A percentile compares a stretch with the other conserved stretches of the same genome.
Evolutionary conservation across 495 filamentous ascomycete genomes (phyloP).

Genomic region (Sordaria brevicollis): DNA sequence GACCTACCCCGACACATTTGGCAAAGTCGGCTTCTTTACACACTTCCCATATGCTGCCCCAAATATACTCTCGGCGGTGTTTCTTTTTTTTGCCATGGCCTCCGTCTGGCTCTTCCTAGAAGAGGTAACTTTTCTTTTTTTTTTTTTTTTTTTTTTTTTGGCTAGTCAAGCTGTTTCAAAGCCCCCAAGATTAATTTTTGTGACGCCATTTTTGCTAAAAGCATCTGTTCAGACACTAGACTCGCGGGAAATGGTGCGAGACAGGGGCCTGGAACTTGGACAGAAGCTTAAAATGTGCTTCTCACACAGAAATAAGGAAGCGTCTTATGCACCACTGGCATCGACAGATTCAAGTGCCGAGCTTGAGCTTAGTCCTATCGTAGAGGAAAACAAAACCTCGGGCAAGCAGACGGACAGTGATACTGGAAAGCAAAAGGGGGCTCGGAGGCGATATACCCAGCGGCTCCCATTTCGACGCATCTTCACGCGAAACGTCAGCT

Average conservation of each 20-base stretch:
- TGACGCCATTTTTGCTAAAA: conserved; percentile 10
- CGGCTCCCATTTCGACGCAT: conserved; percentile 60
- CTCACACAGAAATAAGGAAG: background rate
- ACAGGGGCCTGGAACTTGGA: conserved; percentile 36
- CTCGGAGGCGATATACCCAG: conserved; percentile 23
- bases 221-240: conserved; percentile 38
- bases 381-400: background rate
- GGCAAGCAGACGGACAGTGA: background rate
- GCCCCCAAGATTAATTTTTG: background rate
- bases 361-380: background rate
- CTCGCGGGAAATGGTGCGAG: conserved; percentile 32
- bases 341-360: conserved; percentile 3
- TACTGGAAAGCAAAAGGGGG: conserved; percentile 1
- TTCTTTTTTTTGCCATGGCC: conserved; percentile 46
- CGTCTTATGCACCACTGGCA: conserved; percentile 9
- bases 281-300: conserved; percentile 17
- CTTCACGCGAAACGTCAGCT: conserved; percentile 64
- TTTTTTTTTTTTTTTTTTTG: conserved; percentile 1
- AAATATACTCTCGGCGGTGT: conserved; percentile 61
- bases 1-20: conserved; percentile 58
- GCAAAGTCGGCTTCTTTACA: conserved; percentile 55
- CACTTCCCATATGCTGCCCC: conserved; percentile 66
- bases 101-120: conserved; percentile 57
- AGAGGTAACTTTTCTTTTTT: conserved; percentile 40
- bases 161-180: background rate